Base-by-base conservation (phyloP, 345 rosid genomes). In the Stellera chamaejasme region DNA sequence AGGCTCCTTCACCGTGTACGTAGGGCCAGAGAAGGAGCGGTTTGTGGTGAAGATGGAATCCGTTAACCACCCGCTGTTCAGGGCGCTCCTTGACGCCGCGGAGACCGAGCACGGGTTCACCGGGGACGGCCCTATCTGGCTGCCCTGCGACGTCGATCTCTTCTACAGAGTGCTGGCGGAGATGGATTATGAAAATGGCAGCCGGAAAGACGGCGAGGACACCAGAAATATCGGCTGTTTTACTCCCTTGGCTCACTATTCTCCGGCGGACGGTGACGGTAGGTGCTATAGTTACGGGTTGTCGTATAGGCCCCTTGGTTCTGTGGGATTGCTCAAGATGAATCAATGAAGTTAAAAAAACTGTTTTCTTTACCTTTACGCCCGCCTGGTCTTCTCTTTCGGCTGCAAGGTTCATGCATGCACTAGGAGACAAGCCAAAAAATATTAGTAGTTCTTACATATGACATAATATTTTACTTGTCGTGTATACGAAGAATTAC, bases 1-100 rank as follows among this genome's bases (percentile, higher is more conserved):
- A 3, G 97, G 97, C 0, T 84, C 79, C 52, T 87, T 90, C 72
- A 56, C 83, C 3, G 97, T 87, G 12, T 87, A 79, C 64, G 96
- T 87, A 0, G 97, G 97, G 48, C 66, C 84, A 0, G 67, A 75
- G 48, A 76, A 72, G 53, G 73, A 81, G 48, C 69, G 80, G 56
- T 72, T 87, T 16, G 81, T 75, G 12, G 60, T 90, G 47, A 77
- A 64, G 67, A 75, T 77, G 3, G 73, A 84, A 67, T 41, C 64
- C 2, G 78, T 72, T 2, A 90, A 78, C 62, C 97, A 90, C 66
- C 90, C 95, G 14, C 15, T 78, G 70, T 87, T 90, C 82, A 70
- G 62, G 79, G 52, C 68, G 53, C 28, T 90, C 79, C 75, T 90
- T 26, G 95, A 87, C 49, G 97, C 87, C 2, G 88, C 96, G 0